These are phyloP conservation scores for Blastocystis sp. DNA, from an alignment of 352 stramenopile genomes.

Conservation along the genomic window DNA sequence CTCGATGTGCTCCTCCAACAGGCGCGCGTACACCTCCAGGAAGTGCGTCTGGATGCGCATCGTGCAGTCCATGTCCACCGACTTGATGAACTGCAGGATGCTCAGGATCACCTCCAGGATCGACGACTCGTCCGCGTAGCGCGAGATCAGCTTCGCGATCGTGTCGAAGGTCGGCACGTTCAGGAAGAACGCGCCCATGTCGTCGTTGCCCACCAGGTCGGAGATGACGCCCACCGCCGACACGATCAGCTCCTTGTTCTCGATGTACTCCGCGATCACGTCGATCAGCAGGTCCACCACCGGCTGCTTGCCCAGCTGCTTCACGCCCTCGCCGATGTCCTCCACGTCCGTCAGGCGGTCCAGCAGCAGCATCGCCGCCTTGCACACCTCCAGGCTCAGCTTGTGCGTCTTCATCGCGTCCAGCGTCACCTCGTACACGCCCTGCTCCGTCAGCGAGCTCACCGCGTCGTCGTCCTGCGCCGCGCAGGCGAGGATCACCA, in stretches of 20 bases:
- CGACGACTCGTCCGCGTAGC: conserved; percentile 44
- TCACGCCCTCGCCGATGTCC: not conserved
- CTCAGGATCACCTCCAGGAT: conserved; percentile 35
- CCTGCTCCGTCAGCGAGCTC: not conserved
- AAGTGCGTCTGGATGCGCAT: conserved; percentile 59
- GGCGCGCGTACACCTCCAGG: conserved; percentile 53
- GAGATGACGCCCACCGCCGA: conserved; percentile 36
- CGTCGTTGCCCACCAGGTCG: conserved; percentile 31
- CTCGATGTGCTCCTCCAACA: conserved; percentile 48
- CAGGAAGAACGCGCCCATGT: conserved; percentile 24
- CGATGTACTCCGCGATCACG: conserved; percentile 52
- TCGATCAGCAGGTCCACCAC: conserved; percentile 56
- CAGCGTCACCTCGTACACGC: conserved; percentile 55
- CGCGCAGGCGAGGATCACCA: conserved; percentile 52
- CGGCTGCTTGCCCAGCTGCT: conserved; percentile 21
- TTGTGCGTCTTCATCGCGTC: conserved; percentile 56
- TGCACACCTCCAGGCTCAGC: conserved; percentile 43
- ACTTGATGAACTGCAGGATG: conserved; percentile 50
- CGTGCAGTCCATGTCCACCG: conserved; percentile 37
- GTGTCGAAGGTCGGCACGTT: conserved; percentile 50
- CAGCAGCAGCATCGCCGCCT: conserved; percentile 42
- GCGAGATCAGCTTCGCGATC: conserved; percentile 51
- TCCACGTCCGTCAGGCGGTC: conserved; percentile 37
- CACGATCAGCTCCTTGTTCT: conserved; percentile 31
- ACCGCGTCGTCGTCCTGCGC: conserved; percentile 19